A percentile compares a stretch with the other conserved stretches of the same genome.
Conservation (phyloP, 2,329 filamentous ascomycete species). For the Dothistroma pini region DNA sequence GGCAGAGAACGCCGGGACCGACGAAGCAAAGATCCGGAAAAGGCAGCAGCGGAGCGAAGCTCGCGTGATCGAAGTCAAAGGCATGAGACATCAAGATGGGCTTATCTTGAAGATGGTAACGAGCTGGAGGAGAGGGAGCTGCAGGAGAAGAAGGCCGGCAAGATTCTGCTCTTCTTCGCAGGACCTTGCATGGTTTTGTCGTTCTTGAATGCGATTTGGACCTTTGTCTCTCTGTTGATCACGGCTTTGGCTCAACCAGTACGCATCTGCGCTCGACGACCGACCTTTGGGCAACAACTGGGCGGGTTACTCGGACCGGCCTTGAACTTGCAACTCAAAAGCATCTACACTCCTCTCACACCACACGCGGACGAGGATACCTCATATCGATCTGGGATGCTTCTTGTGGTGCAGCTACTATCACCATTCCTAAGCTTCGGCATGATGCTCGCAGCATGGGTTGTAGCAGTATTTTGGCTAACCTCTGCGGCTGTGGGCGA, state of each 20-base stretch:
- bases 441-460: conserved; percentile 56
- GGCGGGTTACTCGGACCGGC: conserved; percentile 52
- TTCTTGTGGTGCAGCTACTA: conserved; percentile 53
- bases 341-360: conserved; percentile 43
- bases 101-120: conserved; percentile 32
- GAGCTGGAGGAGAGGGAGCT: conserved; percentile 37
- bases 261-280: conserved; percentile 50
- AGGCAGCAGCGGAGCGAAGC: conserved; percentile 21
- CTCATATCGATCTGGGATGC: conserved; percentile 40
- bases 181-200: conserved; percentile 54
- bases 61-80: conserved; percentile 11
- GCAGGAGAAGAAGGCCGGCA: conserved; percentile 44
- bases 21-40: conserved; percentile 26
- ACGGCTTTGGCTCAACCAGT: conserved; percentile 52
- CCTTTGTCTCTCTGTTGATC: conserved; percentile 49
- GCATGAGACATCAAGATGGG: conserved; percentile 14
- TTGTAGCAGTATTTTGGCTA: conserved; percentile 59
- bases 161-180: conserved; percentile 51
- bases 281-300: conserved; percentile 49
- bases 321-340: conserved; percentile 50
- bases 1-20: conserved; percentile 19
- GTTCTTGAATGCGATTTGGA: conserved; percentile 52
- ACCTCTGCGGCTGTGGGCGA: conserved; percentile 53
- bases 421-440: conserved; percentile 56
- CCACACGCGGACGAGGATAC: conserved; percentile 35